These are phyloP conservation scores for Epichloe glyceriae DNA, from an alignment of 2,329 filamentous ascomycete species.

Conservation along the genomic window DNA sequence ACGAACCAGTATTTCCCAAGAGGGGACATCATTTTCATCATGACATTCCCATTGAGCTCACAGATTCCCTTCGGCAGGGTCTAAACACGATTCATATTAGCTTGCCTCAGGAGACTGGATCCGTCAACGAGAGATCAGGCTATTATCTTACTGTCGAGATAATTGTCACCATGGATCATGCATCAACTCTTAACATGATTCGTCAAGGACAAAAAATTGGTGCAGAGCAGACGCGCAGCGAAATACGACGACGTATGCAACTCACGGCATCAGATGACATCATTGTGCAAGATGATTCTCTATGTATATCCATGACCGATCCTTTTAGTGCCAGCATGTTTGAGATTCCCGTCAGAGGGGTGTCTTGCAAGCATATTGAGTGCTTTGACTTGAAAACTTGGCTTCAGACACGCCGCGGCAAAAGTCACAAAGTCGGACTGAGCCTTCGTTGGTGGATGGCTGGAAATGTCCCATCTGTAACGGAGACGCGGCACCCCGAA, in stretches of 20 bases:
- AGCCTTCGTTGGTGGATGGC: constrained; percentile 49
- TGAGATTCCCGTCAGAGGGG: constrained; percentile 57
- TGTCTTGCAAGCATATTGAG: constrained; percentile 60
- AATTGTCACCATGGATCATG: constrained; percentile 41
- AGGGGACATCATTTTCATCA: constrained; percentile 62
- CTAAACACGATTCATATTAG: constrained; percentile 48
- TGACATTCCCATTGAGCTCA: constrained; percentile 66
- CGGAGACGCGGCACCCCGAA: constrained; percentile 61
- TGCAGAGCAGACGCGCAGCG: constrained; percentile 35
- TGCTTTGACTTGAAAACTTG: constrained; percentile 86
- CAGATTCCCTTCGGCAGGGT: constrained; percentile 42
- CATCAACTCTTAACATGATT: constrained; percentile 28
- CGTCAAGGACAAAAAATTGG: constrained; percentile 24
- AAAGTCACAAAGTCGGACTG: constrained; percentile 19
- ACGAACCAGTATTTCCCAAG: constrained; percentile 39
- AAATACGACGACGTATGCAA: constrained; percentile 40
- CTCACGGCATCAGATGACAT: constrained; percentile 41
- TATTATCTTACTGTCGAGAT: constrained; percentile 60
- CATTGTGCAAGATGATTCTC: constrained; percentile 40
- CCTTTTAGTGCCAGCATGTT: constrained; percentile 55
- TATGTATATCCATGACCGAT: constrained; percentile 49
- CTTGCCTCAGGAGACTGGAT: constrained; percentile 17
- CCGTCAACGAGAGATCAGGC: constrained; percentile 9
- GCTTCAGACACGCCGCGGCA: constrained; percentile 50
- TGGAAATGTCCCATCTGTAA: constrained; percentile 85